Percentiles rank a stretch among this genome's conserved stretches.
Evolutionary conservation across 2,329 filamentous ascomycete genomes (phyloP).

Genomic region (Cordyceps pruinosa): DNA sequence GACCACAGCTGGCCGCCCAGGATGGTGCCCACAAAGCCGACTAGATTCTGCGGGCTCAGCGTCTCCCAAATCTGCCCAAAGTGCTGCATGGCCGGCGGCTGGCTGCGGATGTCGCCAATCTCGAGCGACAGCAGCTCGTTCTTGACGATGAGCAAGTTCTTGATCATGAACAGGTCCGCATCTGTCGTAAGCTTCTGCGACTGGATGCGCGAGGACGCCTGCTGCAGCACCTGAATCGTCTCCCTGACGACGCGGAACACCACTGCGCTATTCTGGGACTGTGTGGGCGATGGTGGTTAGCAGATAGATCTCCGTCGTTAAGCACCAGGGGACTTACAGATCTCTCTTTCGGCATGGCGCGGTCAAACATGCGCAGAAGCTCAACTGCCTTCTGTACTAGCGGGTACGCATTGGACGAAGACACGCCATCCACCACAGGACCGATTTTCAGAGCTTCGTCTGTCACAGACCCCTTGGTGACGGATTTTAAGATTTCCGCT

Average conservation of each 20-base stretch:
- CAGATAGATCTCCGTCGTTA: background rate
- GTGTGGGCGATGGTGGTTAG: conserved; percentile 16
- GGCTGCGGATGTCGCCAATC: conserved; percentile 63
- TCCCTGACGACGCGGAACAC: conserved; percentile 75
- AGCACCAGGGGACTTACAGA: conserved; percentile 39
- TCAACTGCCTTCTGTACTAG: conserved; percentile 52
- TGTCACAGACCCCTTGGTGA: conserved; percentile 41
- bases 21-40: conserved; percentile 52
- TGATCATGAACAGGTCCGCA: conserved; percentile 85
- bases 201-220: conserved; percentile 65
- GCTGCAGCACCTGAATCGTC: conserved; percentile 75
- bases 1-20: conserved; percentile 50
- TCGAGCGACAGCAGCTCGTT: conserved; percentile 95
- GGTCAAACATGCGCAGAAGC: conserved; percentile 55
- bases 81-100: conserved; percentile 46
- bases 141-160: conserved; percentile 89
- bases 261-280: conserved; percentile 44
- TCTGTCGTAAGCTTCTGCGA: conserved; percentile 56
- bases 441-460: conserved; percentile 45
- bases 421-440: conserved; percentile 39
- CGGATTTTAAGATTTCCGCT: conserved; percentile 47
- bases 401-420: conserved; percentile 52
- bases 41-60: conserved; percentile 49
- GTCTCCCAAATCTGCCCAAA: conserved; percentile 60
- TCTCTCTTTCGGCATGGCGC: conserved; percentile 57